Base-by-base conservation (phyloP, 2,329 filamentous ascomycete species). In the Scytalidium sp. region DNA sequence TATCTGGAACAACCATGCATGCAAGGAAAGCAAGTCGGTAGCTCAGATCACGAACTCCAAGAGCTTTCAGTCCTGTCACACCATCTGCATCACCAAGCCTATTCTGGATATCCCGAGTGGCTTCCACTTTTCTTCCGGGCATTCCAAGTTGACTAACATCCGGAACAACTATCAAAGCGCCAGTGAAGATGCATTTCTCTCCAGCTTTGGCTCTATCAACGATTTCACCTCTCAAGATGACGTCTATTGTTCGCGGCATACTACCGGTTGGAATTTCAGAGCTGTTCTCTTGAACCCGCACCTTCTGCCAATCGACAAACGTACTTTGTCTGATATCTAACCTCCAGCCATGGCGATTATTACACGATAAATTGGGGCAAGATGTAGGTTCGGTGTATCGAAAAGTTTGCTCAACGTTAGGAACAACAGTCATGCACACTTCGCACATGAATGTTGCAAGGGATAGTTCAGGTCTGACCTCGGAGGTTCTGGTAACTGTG, bases 261-360 rank as follows among this genome's bases (percentile, higher is more conserved):
- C 92, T 97, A 48, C 94, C 94, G 0, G 94, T 99, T 0, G 94
- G 94, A 32, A 99, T 99, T 67, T 99, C 94, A 3, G 93, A 93
- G 59, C 91, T 96, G 73, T 97, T 99, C 70, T 99, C 94, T 70
- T 99, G 94, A 54, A 97, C 90, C 55, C 95, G 88, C 20, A 97
- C 91, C 68, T 97, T 97, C 67, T 99, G 94, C 94, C 94, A 99
- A 72, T 99, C 94, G 54, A 99, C 88, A 66, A 99, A 99, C 0
- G 92, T 97, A 68, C 92, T 97, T 68, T 96, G 93, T 41, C 90
- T 81, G 63, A 99, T 97, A 61, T 99, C 93, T n/a, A 99, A 74
- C 57, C 91, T 85, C 94, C 94, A 99, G n/a, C 88, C 90, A 51
- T 86, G 75, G 21, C 94, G 85, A 72, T 99, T 99, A 61, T 85